Base-by-base conservation (phyloP, 1,284 basidiomycete genomes). In the Ceratobasidium sp. region DNA sequence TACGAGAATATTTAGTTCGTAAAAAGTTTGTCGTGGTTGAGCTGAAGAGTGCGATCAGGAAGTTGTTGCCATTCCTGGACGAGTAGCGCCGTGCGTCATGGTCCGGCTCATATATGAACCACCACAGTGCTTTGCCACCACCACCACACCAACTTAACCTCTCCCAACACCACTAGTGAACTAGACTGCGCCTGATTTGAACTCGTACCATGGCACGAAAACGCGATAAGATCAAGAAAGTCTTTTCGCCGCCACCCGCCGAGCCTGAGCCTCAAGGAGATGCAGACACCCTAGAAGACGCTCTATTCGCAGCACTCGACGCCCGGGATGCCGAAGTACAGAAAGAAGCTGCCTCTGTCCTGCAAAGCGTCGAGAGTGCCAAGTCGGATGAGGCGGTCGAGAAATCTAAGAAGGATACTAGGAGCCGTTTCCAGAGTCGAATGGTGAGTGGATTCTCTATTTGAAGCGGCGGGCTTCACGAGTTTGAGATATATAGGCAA, bases 351-450 rank as follows among this genome's bases (percentile, higher is more conserved):
- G 88, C 87, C 4, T 81, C 84, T 44, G 85, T 90, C 20, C 82
- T 90, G 80, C 82, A 88, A 55, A 79, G 85, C 14, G 83, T 85
- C 64, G 82, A 87, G 76, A 83, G 85, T n/a, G 86, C 86, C 20
- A 84, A 88, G 50, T 79, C 79, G 46, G 71, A 82, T 7, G 87
- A 87, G 41, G 79, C 81, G 33, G 80, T 83, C 5, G 59, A 65
- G 57, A 68, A 76, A 65, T 79, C 85, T 69, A 94, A 91, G 84
- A 90, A 92, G 83, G 91, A 91, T 83, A 87, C 90, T 55, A 95
- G 91, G 83, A 87, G 88, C 81, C 89, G 94, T 60, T 94, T 94
- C 84, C 89, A 90, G 80, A 95, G 94, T 69, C 88, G 96, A 71
- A 92, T 94, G 89, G 94, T 94, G 81, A 81, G 88, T 82, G 7